Conservation (phyloP, 208 protist species). For the Trypanosoma avium region DNA sequence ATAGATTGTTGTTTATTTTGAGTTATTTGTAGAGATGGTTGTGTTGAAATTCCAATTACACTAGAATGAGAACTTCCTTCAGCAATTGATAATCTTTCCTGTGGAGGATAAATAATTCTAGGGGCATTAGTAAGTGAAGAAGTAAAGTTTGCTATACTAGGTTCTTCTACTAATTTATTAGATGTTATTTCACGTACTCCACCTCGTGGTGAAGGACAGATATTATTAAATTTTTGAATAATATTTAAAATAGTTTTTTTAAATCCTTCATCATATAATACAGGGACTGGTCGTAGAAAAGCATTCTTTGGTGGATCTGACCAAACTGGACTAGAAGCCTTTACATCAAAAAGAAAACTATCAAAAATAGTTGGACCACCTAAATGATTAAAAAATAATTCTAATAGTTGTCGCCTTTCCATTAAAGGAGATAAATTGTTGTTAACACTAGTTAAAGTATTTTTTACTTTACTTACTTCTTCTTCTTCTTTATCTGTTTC, state of each 20-base stretch:
- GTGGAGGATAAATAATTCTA: too few species aligned
- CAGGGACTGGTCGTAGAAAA: constrained; percentile 39
- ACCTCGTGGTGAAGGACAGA: constrained; percentile 13
- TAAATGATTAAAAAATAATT: constrained; percentile 52
- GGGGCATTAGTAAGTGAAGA: too few species aligned
- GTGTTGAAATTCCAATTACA: too few species aligned
- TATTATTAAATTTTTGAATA: constrained; percentile 26
- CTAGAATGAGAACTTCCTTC: too few species aligned
- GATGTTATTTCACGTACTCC: neutral
- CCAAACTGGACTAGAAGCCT: constrained; percentile 57
- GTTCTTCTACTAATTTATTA: too few species aligned
- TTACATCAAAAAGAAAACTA: constrained; percentile 72
- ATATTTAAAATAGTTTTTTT: constrained; percentile 23
- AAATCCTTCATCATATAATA: constrained; percentile 54
- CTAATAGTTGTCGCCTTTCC: constrained; percentile 25
- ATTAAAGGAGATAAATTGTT: neutral
- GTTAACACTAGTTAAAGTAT: too few species aligned
- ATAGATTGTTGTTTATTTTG: too few species aligned
- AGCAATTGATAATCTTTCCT: too few species aligned
- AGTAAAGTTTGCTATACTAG: too few species aligned
- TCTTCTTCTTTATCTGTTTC: neutral
- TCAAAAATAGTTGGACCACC: constrained; percentile 60
- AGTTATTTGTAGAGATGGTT: too few species aligned
- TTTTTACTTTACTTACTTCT: too few species aligned
- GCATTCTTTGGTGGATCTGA: constrained; percentile 50